A percentile compares a stretch with the other conserved stretches of the same genome.
These are phyloP conservation scores for Triangularia verruculosa DNA, from an alignment of 2,329 filamentous ascomycete species.

Conservation along the genomic window DNA sequence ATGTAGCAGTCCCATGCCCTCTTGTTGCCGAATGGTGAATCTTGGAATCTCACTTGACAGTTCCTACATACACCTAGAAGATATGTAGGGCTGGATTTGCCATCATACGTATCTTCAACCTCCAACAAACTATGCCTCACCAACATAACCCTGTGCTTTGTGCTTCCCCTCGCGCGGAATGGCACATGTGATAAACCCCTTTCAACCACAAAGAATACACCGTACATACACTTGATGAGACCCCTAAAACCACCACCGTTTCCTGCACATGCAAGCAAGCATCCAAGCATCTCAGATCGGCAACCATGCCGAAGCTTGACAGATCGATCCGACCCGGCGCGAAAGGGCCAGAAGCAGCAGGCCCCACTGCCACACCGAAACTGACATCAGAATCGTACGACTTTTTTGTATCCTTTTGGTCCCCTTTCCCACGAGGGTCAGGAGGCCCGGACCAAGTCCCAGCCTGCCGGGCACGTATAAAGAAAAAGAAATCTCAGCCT, in stretches of 20 bases:
- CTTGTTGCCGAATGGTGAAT: neutral
- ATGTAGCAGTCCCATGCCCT: neutral
- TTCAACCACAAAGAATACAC: neutral
- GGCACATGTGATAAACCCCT: no score
- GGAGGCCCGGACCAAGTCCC: conserved; percentile 7
- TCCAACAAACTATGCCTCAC: no score
- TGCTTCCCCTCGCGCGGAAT: no score
- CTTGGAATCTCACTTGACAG: no score
- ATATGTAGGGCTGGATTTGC: no score
- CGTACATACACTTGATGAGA: conserved; percentile 6
- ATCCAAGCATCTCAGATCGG: neutral
- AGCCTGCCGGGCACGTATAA: neutral
- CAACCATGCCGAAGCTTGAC: conserved; percentile 7
- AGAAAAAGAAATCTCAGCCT: neutral
- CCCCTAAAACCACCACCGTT: neutral
- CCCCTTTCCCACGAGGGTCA: neutral
- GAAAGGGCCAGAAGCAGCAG: neutral
- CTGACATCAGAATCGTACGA: conserved; percentile 31
- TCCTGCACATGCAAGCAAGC: neutral
- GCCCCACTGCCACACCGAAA: conserved; percentile 10
- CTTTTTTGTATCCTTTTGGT: conserved; percentile 15
- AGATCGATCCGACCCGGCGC: conserved; percentile 9
- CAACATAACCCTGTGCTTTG: no score
- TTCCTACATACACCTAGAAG: no score
- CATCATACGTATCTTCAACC: no score